Conservation (phyloP, 768 basidiomycete genomes). For the Collybiopsis luxurians region DNA sequence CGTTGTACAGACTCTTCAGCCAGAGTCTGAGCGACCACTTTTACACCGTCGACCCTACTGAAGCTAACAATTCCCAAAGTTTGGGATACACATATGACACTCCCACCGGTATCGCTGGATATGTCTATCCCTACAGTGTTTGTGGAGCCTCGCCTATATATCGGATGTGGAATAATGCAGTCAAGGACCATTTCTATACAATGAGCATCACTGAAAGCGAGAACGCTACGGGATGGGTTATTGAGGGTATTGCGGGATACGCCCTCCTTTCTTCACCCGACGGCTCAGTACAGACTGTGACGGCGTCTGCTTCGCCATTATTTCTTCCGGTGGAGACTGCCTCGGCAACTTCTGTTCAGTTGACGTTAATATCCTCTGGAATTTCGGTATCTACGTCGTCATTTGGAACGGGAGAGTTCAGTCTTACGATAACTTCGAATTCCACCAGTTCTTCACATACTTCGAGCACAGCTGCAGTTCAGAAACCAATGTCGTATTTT, state of each 20-base stretch:
- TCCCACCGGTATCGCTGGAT: background rate
- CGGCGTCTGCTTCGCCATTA: slow-evolving; percentile 1
- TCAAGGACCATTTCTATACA: background rate
- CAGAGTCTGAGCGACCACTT: background rate
- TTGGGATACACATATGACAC: background rate
- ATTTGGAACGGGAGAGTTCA: background rate
- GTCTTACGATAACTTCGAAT: background rate
- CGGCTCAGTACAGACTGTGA: background rate
- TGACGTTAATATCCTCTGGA: background rate
- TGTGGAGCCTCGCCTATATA: background rate
- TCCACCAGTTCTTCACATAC: no score
- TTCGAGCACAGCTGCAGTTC: background rate
- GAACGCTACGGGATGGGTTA: background rate
- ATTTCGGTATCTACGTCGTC: background rate
- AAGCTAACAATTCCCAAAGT: background rate
- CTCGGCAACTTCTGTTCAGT: background rate
- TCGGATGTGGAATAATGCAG: background rate
- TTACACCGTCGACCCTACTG: background rate
- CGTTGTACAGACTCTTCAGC: background rate
- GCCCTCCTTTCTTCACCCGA: background rate
- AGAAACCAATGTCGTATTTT: background rate
- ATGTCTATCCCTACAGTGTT: background rate
- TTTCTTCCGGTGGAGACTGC: background rate
- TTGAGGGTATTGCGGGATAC: background rate
- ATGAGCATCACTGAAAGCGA: background rate